Evolutionary conservation across 2,329 filamentous ascomycete genomes (phyloP).

Genomic region (Botrytis galanthina): DNA sequence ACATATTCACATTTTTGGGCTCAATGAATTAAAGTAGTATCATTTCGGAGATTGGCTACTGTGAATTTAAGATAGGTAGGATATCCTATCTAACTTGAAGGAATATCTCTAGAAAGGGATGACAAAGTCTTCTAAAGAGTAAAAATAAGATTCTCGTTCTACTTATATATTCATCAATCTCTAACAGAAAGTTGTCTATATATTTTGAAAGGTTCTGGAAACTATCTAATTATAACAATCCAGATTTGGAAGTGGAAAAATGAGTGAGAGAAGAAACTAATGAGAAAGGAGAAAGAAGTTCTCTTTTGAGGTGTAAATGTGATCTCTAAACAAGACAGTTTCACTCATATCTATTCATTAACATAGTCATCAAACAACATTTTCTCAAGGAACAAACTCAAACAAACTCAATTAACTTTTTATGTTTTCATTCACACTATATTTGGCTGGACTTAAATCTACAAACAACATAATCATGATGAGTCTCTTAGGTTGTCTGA

Average conservation of each 20-base stretch:
- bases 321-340: fast-evolving
- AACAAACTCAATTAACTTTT: not conserved
- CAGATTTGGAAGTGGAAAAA: not conserved
- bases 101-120: not conserved
- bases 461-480: not conserved
- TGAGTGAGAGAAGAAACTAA: fast-evolving
- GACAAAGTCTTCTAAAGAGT: not conserved
- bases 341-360: not conserved
- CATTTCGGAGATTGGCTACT: not conserved
- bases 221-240: not conserved
- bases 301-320: not conserved
- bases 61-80: not conserved
- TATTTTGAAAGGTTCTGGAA: fast-evolving
- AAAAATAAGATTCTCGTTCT: not conserved
- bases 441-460: fast-evolving
- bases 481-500: not conserved
- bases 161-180: not conserved
- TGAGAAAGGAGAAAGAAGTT: not conserved
- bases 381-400: not conserved
- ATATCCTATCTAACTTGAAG: not conserved
- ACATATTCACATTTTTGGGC: not conserved
- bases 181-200: not conserved
- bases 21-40: not conserved
- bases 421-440: not conserved
- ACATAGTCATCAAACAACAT: not conserved